These are phyloP conservation scores for Aegle marmelos DNA, from an alignment of 345 rosid species.

Conservation along the genomic window DNA sequence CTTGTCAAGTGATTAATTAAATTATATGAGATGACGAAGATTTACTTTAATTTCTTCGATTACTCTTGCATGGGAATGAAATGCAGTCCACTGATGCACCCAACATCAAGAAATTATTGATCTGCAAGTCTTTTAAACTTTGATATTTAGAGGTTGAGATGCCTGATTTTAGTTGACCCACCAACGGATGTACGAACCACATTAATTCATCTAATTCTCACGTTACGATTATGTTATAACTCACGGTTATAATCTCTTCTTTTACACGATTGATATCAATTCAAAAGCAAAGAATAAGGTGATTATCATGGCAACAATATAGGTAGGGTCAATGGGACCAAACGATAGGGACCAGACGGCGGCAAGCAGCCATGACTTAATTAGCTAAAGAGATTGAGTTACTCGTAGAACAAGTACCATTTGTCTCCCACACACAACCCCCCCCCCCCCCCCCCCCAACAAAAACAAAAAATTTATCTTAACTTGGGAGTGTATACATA, in stretches of 20 bases:
- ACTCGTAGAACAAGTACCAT: neutral
- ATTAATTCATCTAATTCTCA: neutral
- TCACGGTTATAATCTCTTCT: neutral
- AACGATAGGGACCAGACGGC: neutral
- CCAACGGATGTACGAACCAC: neutral
- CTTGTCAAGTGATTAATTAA: too few relatives aligned
- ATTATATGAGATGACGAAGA: too few relatives aligned
- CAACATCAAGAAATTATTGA: too few relatives aligned
- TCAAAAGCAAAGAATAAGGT: neutral
- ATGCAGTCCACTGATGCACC: too few relatives aligned
- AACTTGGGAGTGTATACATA: too few relatives aligned
- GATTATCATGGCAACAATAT: neutral
- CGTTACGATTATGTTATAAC: neutral
- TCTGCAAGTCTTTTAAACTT: neutral
- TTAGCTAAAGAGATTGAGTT: neutral
- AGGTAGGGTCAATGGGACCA: constrained; percentile 7
- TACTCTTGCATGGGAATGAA: too few relatives aligned
- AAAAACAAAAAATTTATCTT: too few relatives aligned
- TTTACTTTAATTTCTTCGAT: too few relatives aligned
- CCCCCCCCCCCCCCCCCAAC: too few relatives aligned
- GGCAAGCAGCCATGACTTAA: neutral
- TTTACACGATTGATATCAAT: neutral
- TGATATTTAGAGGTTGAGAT: neutral
- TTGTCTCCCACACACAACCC: too few relatives aligned
- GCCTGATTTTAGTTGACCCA: neutral